These are phyloP conservation scores for Dioscorea alata DNA, from an alignment of 106 monocot species.

Conservation along the genomic window DNA sequence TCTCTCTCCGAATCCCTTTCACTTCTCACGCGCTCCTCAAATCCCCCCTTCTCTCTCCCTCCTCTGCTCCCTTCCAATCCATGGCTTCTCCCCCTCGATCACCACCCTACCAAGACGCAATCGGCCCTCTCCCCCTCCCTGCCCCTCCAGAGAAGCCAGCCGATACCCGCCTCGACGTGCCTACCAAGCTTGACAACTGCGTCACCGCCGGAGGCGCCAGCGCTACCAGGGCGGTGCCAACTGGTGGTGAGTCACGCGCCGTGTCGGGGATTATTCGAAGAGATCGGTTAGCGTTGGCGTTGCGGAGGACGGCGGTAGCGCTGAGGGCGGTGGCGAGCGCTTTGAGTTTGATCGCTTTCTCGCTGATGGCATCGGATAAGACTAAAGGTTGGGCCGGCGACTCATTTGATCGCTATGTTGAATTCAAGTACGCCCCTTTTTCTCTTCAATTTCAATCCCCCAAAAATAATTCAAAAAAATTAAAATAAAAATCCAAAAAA, in stretches of 20 bases:
- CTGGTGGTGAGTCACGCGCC: slow-evolving; percentile 9
- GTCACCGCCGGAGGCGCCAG: background rate
- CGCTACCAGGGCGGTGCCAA: slow-evolving; percentile 3
- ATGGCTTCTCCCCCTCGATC: background rate
- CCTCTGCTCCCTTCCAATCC: background rate
- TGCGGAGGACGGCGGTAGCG: slow-evolving; percentile 27
- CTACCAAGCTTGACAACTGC: slow-evolving; percentile 3
- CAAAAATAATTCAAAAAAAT: too few species aligned
- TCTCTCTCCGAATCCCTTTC: background rate
- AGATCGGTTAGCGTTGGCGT: slow-evolving; percentile 11
- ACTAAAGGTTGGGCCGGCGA: slow-evolving; percentile 90
- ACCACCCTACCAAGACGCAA: background rate
- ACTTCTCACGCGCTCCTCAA: background rate
- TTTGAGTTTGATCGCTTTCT: slow-evolving; percentile 57
- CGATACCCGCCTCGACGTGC: background rate
- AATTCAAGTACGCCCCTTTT: slow-evolving; percentile 38
- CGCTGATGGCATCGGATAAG: slow-evolving; percentile 78
- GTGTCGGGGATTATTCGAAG: slow-evolving; percentile 26
- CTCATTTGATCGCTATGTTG: slow-evolving; percentile 72
- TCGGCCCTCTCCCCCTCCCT: background rate
- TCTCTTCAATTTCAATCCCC: too few species aligned
- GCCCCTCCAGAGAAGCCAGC: slow-evolving; percentile 1
- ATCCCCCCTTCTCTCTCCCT: background rate
- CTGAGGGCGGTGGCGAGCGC: slow-evolving; percentile 49
- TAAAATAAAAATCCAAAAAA: too few species aligned